Base-by-base conservation (phyloP, 345 rosid genomes). In the Adansonia digitata region DNA sequence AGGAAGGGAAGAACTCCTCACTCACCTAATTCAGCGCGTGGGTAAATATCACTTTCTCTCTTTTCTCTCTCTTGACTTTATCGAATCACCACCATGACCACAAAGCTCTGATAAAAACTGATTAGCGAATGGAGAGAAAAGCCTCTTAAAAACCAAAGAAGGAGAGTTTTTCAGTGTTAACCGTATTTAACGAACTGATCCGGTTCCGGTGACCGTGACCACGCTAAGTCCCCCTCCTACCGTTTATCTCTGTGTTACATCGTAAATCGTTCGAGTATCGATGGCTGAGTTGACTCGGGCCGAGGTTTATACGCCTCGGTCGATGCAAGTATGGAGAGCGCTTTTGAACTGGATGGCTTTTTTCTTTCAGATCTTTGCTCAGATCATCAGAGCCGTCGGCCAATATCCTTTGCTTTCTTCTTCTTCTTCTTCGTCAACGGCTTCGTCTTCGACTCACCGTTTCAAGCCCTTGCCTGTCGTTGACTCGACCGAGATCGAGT, bases 221-320 rank as follows among this genome's bases (percentile, higher is more conserved):
- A 15, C 5, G 53, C 17, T 48, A 15, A n/a, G n/a, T n/a, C n/a
- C n/a, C n/a, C n/a, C n/a, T n/a, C n/a, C n/a, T n/a, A n/a, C n/a
- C n/a, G n/a, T n/a, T n/a, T n/a, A n/a, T n/a, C n/a, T n/a, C n/a
- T n/a, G n/a, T n/a, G n/a, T n/a, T n/a, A n/a, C n/a, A 17, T 12
- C 17, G n/a, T 14, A 8, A 53, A 26, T 53, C 20, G 74, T 29
- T 31, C 37, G 74, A 37, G 60, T 29, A 43, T 27, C 55, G 5
- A 92, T 94, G 98, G 97, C 88, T 70, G 98, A 96, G 98, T 85
- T 93, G 90, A 85, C 96, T 80, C 97, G 87, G 89, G 70, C 88
- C 77, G 97, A 93, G 81, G 92, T 83, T 20, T 86, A 88, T 84
- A 84, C 98, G 55, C 88, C 90, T 34, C 85, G 89, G 63, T 82